A percentile compares a stretch with the other conserved stretches of the same genome.
Evolutionary conservation across 1,284 basidiomycete genomes (phyloP).

Genomic region (Irpex lacteus): DNA sequence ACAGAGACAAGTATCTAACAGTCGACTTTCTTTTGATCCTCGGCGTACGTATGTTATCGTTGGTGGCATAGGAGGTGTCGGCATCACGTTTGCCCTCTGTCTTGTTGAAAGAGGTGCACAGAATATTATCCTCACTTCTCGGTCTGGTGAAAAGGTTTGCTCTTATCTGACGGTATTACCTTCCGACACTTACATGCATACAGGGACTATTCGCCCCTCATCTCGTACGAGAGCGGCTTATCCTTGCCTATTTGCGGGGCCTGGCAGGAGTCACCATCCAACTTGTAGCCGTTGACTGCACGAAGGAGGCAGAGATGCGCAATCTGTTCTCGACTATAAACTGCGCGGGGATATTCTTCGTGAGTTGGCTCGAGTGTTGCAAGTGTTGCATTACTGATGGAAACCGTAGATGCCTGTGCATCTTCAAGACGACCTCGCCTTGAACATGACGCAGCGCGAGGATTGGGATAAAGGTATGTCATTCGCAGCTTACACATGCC

Average conservation of each 20-base stretch:
- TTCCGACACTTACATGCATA: neutral
- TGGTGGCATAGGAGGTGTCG: slow-evolving; percentile 16
- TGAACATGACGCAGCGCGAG: slow-evolving; percentile 13
- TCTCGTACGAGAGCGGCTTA: slow-evolving; percentile 14
- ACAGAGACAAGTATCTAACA: slow-evolving; percentile 6
- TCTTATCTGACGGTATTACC: neutral
- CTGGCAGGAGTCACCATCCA: slow-evolving; percentile 14
- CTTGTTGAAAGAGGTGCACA: slow-evolving; percentile 14
- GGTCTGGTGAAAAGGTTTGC: slow-evolving; percentile 15
- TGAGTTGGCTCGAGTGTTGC: neutral
- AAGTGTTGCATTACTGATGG: neutral
- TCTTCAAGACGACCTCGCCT: slow-evolving; percentile 17
- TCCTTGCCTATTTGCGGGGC: slow-evolving; percentile 7
- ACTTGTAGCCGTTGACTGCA: slow-evolving; percentile 13
- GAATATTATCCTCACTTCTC: slow-evolving; percentile 15
- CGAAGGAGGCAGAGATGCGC: slow-evolving; percentile 12
- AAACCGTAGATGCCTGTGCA: slow-evolving; percentile 13
- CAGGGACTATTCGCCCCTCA: slow-evolving; percentile 5
- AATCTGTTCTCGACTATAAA: slow-evolving; percentile 5
- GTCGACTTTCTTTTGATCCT: slow-evolving; percentile 14
- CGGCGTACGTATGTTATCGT: slow-evolving; percentile 15
- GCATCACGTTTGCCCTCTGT: slow-evolving; percentile 8
- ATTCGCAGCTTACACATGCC: neutral
- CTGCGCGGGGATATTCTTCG: slow-evolving; percentile 16
- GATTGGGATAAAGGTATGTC: slow-evolving; percentile 18